Conservation (phyloP, 2,329 filamentous ascomycete species). For the Sporothrix schenckii region DNA sequence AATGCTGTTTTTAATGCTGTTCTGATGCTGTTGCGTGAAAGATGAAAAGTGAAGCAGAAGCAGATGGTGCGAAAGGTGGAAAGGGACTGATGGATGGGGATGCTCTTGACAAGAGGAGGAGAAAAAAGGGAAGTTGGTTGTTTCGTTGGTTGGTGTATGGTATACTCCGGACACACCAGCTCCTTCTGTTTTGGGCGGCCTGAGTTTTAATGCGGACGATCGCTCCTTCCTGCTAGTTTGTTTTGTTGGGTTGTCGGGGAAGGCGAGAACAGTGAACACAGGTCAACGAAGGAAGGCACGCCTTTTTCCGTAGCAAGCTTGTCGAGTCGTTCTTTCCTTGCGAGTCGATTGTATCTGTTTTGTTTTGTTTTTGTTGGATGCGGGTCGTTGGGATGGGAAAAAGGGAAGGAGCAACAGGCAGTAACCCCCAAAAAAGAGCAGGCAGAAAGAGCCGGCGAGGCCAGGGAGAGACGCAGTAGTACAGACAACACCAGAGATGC, state of each 20-base stretch:
- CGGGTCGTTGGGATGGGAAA: background rate
- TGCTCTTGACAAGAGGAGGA: background rate
- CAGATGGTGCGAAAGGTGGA: slow-evolving; percentile 1
- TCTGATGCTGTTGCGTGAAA: background rate
- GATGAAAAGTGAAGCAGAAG: background rate
- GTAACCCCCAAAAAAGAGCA: background rate
- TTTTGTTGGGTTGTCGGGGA: slow-evolving; percentile 19
- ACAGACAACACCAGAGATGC: slow-evolving; percentile 13
- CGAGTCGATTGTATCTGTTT: slow-evolving; percentile 6
- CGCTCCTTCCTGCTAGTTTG: slow-evolving; percentile 7
- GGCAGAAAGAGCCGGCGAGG: background rate
- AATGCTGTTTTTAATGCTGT: slow-evolving; percentile 4
- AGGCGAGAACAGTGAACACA: slow-evolving; percentile 1
- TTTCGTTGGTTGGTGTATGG: slow-evolving; percentile 20
- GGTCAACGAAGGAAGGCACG: background rate
- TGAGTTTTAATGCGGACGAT: slow-evolving; percentile 23
- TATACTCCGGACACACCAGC: slow-evolving; percentile 5
- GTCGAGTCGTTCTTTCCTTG: slow-evolving; percentile 28
- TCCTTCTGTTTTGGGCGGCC: slow-evolving; percentile 23
- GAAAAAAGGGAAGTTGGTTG: slow-evolving; percentile 11
- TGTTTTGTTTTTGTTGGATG: slow-evolving; percentile 17
- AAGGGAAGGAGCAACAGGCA: slow-evolving; percentile 15
- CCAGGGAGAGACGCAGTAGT: slow-evolving; percentile 8
- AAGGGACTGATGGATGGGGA: slow-evolving; percentile 10
- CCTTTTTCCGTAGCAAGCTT: background rate